phyloP scores from a whole-genome alignment of 192 early-diverging fungal genomes.

The Martensiomyces pterosporus region DNA sequence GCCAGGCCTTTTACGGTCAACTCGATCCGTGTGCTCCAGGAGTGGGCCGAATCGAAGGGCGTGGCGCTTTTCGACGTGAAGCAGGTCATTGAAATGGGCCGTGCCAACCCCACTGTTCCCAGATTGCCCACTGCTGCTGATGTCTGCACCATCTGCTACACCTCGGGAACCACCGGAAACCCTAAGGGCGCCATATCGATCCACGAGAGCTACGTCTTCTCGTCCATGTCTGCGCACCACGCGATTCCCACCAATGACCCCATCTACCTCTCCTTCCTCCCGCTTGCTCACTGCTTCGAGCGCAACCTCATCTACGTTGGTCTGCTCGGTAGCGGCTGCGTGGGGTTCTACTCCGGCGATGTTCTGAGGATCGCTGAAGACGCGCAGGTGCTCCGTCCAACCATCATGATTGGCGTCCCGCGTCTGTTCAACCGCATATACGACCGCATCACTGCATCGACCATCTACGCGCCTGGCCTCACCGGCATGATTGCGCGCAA shows the following conservation, averaged over 20 bases:
- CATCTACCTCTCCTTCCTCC: constrained; percentile 73
- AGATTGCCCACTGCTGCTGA: constrained; percentile 60
- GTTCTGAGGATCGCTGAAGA: constrained; percentile 72
- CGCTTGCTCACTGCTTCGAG: constrained; percentile 89
- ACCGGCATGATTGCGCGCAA: constrained; percentile 58
- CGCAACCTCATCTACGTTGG: constrained; percentile 54
- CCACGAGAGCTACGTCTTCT: constrained; percentile 67
- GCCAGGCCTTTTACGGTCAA: constrained; percentile 36
- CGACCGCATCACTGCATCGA: constrained; percentile 63
- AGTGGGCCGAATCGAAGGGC: constrained; percentile 61
- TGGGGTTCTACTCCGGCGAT: constrained; percentile 74
- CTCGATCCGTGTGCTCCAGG: constrained; percentile 31
- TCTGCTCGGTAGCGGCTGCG: constrained; percentile 55
- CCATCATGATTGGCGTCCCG: constrained; percentile 82
- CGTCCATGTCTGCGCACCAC: constrained; percentile 20
- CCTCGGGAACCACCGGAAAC: constrained; percentile 79
- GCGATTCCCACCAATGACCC: constrained; percentile 2
- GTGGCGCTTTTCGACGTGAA: constrained; percentile 56
- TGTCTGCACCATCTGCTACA: constrained; percentile 73
- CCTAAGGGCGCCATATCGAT: constrained; percentile 76
- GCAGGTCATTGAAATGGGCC: constrained; percentile 57
- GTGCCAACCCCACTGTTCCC: constrained; percentile 45
- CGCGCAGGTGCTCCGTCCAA: constrained; percentile 75
- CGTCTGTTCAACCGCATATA: constrained; percentile 90
- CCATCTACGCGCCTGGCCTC: constrained; percentile 60